phyloP scores from a whole-genome alignment of 192 early-diverging fungal genomes.

The Powellomyces hirtus region DNA sequence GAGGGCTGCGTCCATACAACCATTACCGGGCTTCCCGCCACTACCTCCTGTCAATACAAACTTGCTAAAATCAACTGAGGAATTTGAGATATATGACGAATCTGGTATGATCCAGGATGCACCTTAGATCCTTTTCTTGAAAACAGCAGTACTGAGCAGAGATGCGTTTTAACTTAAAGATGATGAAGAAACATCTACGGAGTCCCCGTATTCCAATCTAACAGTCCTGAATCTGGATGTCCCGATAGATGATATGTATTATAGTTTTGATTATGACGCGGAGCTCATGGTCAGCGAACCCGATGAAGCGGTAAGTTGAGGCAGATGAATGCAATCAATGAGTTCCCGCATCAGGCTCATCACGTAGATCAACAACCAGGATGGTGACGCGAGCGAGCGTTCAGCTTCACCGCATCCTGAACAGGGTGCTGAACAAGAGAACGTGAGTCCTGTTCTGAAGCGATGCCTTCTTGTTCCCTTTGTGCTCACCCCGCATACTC shows the following conservation, averaged over 20 bases:
- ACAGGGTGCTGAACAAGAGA: background rate
- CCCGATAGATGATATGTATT: slow-evolving; percentile 63
- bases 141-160: too few relatives aligned
- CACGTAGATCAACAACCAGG: background rate
- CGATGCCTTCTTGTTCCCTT: background rate
- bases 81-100: background rate
- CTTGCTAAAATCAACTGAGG: background rate
- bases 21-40: background rate
- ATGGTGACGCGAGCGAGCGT: background rate
- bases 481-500: background rate
- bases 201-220: background rate
- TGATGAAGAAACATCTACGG: too few relatives aligned
- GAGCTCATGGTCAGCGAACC: slow-evolving; percentile 10
- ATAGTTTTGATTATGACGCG: slow-evolving; percentile 65
- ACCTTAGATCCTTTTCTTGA: too few relatives aligned
- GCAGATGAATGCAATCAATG: background rate
- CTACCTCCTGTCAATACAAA: background rate
- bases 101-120: too few relatives aligned
- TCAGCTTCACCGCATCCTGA: background rate
- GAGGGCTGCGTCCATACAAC: too few relatives aligned
- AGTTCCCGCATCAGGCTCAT: background rate
- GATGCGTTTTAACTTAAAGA: too few relatives aligned
- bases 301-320: background rate
- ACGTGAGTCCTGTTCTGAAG: background rate
- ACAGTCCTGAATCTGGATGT: slow-evolving; percentile 21